phyloP scores from a whole-genome alignment of 2,329 filamentous ascomycete species.

The Rutstroemia sydowiana region DNA sequence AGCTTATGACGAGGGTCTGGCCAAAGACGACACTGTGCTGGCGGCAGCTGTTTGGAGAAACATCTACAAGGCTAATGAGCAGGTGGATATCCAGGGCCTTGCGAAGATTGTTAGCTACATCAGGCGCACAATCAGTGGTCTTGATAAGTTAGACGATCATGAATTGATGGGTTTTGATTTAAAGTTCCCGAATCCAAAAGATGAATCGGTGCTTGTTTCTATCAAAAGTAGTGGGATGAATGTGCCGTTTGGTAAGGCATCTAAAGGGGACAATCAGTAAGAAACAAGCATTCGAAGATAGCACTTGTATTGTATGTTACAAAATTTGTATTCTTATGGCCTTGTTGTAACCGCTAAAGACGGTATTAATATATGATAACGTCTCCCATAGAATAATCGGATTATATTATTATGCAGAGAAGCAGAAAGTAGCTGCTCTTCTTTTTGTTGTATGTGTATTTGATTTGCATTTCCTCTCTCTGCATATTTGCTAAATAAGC shows the following conservation, averaged over 20 bases:
- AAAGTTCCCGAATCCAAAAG: slow-evolving; percentile 41
- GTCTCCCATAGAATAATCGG: too few relatives aligned
- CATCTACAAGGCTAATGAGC: slow-evolving; percentile 67
- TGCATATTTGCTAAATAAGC: too few relatives aligned
- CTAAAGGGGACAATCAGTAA: slow-evolving; percentile 23
- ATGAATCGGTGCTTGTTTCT: slow-evolving; percentile 32
- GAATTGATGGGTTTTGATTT: slow-evolving; percentile 40
- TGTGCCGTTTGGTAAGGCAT: slow-evolving; percentile 25
- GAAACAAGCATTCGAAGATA: background rate
- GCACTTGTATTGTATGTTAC: background rate
- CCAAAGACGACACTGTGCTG: slow-evolving; percentile 69
- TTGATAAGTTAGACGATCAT: slow-evolving; percentile 47
- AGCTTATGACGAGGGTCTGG: slow-evolving; percentile 76
- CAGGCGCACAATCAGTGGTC: slow-evolving; percentile 45
- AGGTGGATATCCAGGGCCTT: slow-evolving; percentile 53
- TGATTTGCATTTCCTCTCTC: too few relatives aligned
- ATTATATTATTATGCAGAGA: too few relatives aligned
- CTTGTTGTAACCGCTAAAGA: background rate
- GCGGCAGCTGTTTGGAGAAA: slow-evolving; percentile 89
- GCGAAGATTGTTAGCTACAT: slow-evolving; percentile 58
- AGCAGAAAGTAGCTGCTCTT: too few relatives aligned
- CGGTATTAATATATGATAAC: too few relatives aligned
- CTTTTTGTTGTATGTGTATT: too few relatives aligned
- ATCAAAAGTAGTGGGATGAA: slow-evolving; percentile 35
- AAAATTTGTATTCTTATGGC: background rate